Conservation (phyloP, 345 rosid genomes). For the Gossypium arboreum region DNA sequence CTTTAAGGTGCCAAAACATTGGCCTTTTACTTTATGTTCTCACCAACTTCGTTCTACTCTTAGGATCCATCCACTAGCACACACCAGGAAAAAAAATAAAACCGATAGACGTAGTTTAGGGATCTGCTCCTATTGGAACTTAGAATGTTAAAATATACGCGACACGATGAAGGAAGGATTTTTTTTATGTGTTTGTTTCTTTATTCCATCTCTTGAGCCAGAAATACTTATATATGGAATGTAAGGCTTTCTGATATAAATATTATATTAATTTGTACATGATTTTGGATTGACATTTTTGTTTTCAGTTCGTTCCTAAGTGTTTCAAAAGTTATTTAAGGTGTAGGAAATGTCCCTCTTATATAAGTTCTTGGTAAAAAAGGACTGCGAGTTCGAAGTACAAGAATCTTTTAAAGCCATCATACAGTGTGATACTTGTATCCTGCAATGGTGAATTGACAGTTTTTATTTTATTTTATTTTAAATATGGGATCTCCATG, state of each 20-base stretch:
- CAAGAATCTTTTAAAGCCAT: slow-evolving; percentile 6
- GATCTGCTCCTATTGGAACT: not conserved
- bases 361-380: not conserved
- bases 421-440: slow-evolving; percentile 17
- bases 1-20: slow-evolving; percentile 58
- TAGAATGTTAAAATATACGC: not conserved
- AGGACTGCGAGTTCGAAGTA: not conserved
- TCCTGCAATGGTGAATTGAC: not conserved
- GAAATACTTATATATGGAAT: not conserved
- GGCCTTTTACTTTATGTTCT: not conserved
- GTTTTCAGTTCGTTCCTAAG: not conserved
- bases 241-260: not conserved
- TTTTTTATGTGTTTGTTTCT: not conserved
- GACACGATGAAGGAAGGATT: not conserved
- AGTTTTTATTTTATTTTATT: not conserved
- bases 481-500: not conserved
- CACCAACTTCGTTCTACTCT: not conserved
- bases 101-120: not conserved
- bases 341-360: not conserved
- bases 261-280: not conserved
- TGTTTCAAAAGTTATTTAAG: not conserved
- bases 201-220: not conserved
- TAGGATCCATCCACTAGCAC: not conserved
- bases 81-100: not conserved
- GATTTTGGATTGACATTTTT: not conserved